A percentile compares a stretch with the other conserved stretches of the same genome.
Conservation (phyloP, 1,284 basidiomycete genomes). For the Ustilago vetiveriae region DNA sequence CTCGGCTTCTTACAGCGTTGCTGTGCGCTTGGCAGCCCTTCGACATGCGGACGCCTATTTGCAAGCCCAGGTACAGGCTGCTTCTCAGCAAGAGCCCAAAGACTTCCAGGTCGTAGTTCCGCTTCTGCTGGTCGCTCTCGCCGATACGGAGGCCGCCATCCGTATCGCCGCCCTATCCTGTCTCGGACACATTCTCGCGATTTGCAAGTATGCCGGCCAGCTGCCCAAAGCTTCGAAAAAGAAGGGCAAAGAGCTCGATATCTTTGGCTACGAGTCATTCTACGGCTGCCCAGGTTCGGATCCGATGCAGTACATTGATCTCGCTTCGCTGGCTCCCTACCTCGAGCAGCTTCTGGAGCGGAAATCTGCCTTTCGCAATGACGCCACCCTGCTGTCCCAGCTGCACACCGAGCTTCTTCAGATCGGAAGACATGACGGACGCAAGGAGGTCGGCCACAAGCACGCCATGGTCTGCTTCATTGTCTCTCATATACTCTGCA, state of each 20-base stretch:
- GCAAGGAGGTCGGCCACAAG: conserved; percentile 75
- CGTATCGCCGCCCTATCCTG: conserved; percentile 76
- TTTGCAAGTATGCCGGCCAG: conserved; percentile 67
- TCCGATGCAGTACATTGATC: conserved; percentile 79
- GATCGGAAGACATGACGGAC: conserved; percentile 71
- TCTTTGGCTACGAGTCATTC: conserved; percentile 84
- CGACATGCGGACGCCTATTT: conserved; percentile 76
- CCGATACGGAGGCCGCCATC: conserved; percentile 71
- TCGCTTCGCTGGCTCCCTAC: conserved; percentile 77
- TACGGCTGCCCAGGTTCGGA: conserved; percentile 75
- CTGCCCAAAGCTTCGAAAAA: conserved; percentile 31
- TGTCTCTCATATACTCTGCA: conserved; percentile 80
- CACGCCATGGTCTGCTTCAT: conserved; percentile 81
- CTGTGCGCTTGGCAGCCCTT: conserved; percentile 78
- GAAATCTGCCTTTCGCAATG: conserved; percentile 72
- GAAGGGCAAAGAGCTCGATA: conserved; percentile 68
- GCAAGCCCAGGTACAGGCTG: conserved; percentile 67
- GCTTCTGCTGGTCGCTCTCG: conserved; percentile 76
- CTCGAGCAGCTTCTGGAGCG: conserved; percentile 71
- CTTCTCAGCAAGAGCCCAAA: conserved; percentile 20
- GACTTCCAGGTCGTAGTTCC: conserved; percentile 90
- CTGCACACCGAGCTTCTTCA: conserved; percentile 75
- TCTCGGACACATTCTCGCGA: conserved; percentile 71
- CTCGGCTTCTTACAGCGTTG: conserved; percentile 53
- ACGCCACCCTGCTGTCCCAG: conserved; percentile 74